Base-by-base conservation (phyloP, 176 grass and related monocot species). In the Hyparrhenia diplandra region DNA sequence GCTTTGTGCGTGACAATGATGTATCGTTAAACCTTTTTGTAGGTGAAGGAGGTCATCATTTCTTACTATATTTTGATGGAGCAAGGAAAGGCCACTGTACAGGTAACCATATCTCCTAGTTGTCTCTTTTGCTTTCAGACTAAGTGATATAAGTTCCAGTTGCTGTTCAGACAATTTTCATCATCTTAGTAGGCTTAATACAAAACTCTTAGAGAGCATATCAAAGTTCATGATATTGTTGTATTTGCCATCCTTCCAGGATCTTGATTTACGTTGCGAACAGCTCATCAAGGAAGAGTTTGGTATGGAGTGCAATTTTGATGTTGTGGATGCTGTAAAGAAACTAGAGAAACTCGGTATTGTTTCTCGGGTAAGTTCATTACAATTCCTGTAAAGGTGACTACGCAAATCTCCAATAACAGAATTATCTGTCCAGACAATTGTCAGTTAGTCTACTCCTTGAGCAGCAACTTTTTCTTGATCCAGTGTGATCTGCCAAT, bases 1-100 rank as follows among this genome's bases (percentile, higher is more conserved):
- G 5, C 29, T 9, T 51, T 41, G 5, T 62, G 25, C 64, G 18
- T 37, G 11, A 13, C 18, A n/a, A 20, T 70, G 7, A 84, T 8
- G 47, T 71, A 46, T 76, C 18, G 2, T 60, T 75, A 68, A 81
- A 78, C 59, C 72, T 29, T 85, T n/a, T 45, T 72, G 16, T 67
- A 99, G 96, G 86, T 99, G 59, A 99, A 99, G 80, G 96, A 99
- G 78, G 96, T 95, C 39, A 95, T 99, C 54, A 64, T 99, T 75
- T 90, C 88, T 45, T 95, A 93, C 73, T 99, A 89, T 43, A 91
- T 91, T 82, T 86, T 95, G 83, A 99, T 95, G 96, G 80, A 93
- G 87, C 86, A 95, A 78, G 96, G 96, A 47, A 94, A 90, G 69
- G 82, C 90, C 43, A 93, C 86, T 13, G 29, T 74, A 64, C 66